Evolutionary conservation across 305 asterid species (phyloP), one percentile per base, ranked within the genome.

Genomic region (Monarda citriodora): DNA sequence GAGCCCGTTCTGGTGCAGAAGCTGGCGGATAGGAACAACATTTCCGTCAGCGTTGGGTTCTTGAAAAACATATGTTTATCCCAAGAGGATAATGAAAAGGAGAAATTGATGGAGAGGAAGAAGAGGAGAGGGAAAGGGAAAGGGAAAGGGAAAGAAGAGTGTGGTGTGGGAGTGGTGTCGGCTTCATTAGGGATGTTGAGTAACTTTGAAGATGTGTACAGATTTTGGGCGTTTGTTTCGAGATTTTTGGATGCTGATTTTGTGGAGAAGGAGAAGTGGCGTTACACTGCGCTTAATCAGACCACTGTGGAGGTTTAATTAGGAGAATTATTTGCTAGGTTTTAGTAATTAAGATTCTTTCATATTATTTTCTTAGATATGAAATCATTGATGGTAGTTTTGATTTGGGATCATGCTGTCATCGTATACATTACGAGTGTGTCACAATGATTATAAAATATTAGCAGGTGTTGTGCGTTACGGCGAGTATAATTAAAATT

Each of bases 221-320:
- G 85, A 64, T 17, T 88, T 10, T 91, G 98, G 98, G 82, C 61
- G 6, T 91, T 88, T 64, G 67, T 88, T 63, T 71, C 96, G 13
- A 82, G 84, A 73, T 91, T 91, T 58, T 65, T 88, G 74, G 98
- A 91, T 73, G 98, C 96, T 12, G 98, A 91, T 84, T 91, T 84
- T 71, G 89, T 88, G 67, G 96, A 88, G 91, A 91, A 88, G 61
- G 96, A 91, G 56, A 76, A 81, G 32, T 88, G 96, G 96, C 86
- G 96, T 60, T 91, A 91, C 59, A 78, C 77, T 58, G 95, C 88
- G 53, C 84, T 91, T 22, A 82, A 88, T 78, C 95, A 81, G 70
- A 76, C 77, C 6, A 81, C 87, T 13, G 67, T 88, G 56, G 96
- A 88, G 76, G 82, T 23, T 4, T 38, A 26, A 26, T 26, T 26